A percentile compares a stretch with the other conserved stretches of the same genome.
These are phyloP conservation scores for Xylaria digitata DNA, from an alignment of 2,329 filamentous ascomycete genomes.

Conservation along the genomic window DNA sequence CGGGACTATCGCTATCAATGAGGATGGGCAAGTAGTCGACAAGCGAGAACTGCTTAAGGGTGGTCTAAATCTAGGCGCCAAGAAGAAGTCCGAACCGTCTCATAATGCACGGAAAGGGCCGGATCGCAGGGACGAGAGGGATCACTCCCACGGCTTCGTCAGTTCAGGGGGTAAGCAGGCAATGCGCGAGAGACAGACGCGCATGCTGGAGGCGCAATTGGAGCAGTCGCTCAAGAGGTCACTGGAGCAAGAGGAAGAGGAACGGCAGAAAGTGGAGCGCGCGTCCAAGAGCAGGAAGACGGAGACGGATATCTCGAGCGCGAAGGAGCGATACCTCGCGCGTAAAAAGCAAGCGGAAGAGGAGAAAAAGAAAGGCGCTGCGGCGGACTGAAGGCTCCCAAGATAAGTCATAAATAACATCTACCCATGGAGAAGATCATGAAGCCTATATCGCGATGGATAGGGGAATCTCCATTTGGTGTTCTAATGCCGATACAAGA, in stretches of 20 bases:
- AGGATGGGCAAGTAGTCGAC: constrained; percentile 85
- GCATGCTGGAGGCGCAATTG: constrained; percentile 82
- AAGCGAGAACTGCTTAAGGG: constrained; percentile 82
- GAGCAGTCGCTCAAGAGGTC: constrained; percentile 78
- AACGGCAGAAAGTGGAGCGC: constrained; percentile 69
- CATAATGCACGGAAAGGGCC: constrained; percentile 48
- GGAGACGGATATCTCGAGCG: constrained; percentile 77
- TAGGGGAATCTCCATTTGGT: constrained; percentile 5
- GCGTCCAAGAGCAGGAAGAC: constrained; percentile 83
- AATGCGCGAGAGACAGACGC: constrained; percentile 79
- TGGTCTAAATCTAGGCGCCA: constrained; percentile 77
- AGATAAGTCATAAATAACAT: constrained; percentile 30
- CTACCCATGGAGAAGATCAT: constrained; percentile 22
- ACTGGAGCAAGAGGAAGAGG: constrained; percentile 75
- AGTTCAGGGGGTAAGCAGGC: constrained; percentile 69
- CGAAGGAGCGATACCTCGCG: constrained; percentile 82
- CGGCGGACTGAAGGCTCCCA: constrained; percentile 16
- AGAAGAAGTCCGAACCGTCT: constrained; percentile 64
- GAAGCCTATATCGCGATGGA: not conserved
- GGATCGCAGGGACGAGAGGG: constrained; percentile 49
- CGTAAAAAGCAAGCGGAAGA: constrained; percentile 80
- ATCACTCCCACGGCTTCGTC: constrained; percentile 51
- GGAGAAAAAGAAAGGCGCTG: constrained; percentile 63
- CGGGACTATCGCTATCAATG: constrained; percentile 75
- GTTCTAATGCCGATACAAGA: constrained; percentile 29